Conservation (phyloP, 176 grass and related monocot species). For the Elymus sibiricus region DNA sequence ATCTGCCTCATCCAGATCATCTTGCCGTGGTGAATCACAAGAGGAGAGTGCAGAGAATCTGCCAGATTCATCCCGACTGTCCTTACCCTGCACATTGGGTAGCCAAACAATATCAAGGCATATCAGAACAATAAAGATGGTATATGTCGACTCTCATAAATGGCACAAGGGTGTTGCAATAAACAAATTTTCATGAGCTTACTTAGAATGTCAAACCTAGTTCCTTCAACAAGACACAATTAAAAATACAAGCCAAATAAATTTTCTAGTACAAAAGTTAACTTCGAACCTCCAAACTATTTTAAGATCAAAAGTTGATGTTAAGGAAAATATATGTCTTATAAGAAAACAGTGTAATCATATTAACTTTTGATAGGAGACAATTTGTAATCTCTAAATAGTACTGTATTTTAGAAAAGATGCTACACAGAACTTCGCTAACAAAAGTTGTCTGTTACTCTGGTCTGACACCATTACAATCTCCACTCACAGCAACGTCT, state of each 20-base stretch:
- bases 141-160: background rate
- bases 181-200: background rate
- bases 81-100: constrained; percentile 39
- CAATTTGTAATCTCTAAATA: background rate
- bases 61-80: constrained; percentile 88
- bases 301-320: background rate
- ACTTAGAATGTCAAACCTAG: background rate
- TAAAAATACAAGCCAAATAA: constrained; percentile 1
- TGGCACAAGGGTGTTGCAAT: background rate
- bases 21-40: constrained; percentile 64
- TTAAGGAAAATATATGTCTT: background rate
- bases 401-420: background rate
- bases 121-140: background rate
- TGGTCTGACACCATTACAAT: background rate
- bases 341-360: background rate
- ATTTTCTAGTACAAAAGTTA: background rate
- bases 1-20: constrained; percentile 80
- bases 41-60: constrained; percentile 83
- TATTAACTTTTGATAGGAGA: background rate
- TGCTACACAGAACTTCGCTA: background rate
- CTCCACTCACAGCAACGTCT: background rate
- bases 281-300: background rate
- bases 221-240: background rate
- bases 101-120: constrained; percentile 8
- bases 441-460: background rate